Base-by-base conservation (phyloP, 108 stramenopile genomes). In the Epipyxis sp. region DNA sequence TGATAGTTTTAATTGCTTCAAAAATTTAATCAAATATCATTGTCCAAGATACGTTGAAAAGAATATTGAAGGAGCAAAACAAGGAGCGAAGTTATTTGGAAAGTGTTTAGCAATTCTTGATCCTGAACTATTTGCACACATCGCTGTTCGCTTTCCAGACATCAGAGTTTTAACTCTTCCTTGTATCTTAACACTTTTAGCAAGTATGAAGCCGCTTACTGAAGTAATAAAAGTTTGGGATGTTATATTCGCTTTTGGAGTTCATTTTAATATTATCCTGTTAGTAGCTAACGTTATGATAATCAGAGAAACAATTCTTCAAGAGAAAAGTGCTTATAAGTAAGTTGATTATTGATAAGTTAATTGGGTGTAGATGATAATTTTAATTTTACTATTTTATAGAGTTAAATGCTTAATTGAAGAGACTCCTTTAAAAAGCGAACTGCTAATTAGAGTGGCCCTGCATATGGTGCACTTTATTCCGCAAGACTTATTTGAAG, bases 161-260 rank as follows among this genome's bases (percentile, higher is more conserved):
- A 25, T 57, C 27, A 13, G 25, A 13, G 43, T 74, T 20, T 74
- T 74, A 3, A n/a, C 71, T 54, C 3, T 74, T 34, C 71, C n/a
- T 10, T 74, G 40, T 74, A 34, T 57, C 27, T 42, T 74, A 34
- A 74, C 71, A 3, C 43, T 74, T 43, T 6, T 74, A 42, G 71
- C 71, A 3, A 74, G 43, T 74, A 37, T 74, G 71, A 13, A 57
- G 27, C 71, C 71, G 3, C 34, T 74, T 13, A 27, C 44, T 42
- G 71, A 74, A 74, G 71, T 74, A 10, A 27, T 74, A 13, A 6
- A 6, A 6, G n/a, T 74, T 34, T 74, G 71, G 71, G 71, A 74
- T 74, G 35, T 10, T 3, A 74, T 74, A 35, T 74, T 74, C 43
- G 71, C 71, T 6, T 37, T 74, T 42, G 71, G 71, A 43, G 50